Evolutionary conservation across 2,329 filamentous ascomycete genomes (phyloP), one percentile per base, ranked within the genome.

Genomic region (Aspergillus tubingensis): DNA sequence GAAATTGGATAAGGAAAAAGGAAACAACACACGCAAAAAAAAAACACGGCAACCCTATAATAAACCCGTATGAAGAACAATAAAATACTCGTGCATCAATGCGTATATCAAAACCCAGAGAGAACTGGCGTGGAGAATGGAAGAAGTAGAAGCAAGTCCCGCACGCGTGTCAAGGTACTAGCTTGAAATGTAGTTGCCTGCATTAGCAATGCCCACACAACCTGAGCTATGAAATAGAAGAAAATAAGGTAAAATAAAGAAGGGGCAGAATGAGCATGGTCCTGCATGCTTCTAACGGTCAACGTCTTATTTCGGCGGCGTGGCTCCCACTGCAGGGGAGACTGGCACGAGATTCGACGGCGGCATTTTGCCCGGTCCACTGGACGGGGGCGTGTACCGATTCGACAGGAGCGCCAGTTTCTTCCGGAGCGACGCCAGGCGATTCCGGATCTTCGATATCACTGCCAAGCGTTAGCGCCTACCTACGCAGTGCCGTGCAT

Each of bases 341-440:
- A 68, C 64, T 51, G 73, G 66, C 39, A 68, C 73, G 49, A 72
- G 50, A 44, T 70, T 74, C 15, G 73, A 72, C 11, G 72, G 59
- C 7, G 72, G 63, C 48, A 67, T 63, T 60, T 74, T 73, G 54
- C 68, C 63, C 11, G 64, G 63, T 48, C 70, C 67, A 32, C 68
- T 68, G 47, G 70, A 70, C 3, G 73, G 63, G 17, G 77, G 74
- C 25, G 76, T 77, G n/a, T 79, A 77, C 62, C 80, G 78, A 62
- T 81, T 81, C 10, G 79, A 73, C 50, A 83, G 73, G n/a, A 80
- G 63, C 17, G 77, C 73, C 55, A 82, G 76, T 67, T 83, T 84
- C 72, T 81, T 82, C 55, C 78, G 76, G 39, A 83, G 72, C 59
- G 79, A 74, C 13, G 74, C 66, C 38, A 83, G 73, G 41, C 82